These are phyloP conservation scores for Aspergillus caelatus DNA, from an alignment of 2,329 filamentous ascomycete species.

Conservation along the genomic window DNA sequence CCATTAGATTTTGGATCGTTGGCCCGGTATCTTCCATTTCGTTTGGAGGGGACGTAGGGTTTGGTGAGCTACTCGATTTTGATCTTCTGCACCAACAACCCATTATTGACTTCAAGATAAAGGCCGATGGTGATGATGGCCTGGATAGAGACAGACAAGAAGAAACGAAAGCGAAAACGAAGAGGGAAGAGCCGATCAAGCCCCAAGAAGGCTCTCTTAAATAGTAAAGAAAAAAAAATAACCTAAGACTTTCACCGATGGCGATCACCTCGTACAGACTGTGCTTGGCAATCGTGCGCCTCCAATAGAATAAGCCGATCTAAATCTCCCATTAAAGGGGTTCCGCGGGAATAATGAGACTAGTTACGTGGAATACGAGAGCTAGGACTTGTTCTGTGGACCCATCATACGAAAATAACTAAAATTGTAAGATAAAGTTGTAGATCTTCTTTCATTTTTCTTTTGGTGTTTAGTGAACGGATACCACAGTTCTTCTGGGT, in stretches of 20 bases:
- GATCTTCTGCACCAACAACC: background rate
- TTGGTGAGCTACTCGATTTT: background rate
- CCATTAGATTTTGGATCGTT: background rate
- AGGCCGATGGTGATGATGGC: background rate
- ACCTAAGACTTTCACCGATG: background rate
- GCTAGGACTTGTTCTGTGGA: background rate
- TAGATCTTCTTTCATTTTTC: background rate
- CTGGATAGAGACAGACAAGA: background rate
- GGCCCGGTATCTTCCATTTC: background rate
- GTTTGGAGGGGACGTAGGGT: background rate
- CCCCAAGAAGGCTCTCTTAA: background rate
- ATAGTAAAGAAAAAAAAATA: too few species aligned
- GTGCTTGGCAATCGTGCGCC: background rate
- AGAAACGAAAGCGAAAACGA: fast-evolving
- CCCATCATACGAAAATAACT: background rate
- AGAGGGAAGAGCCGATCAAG: background rate
- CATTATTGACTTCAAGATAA: background rate
- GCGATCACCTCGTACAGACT: background rate
- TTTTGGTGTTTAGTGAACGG: fast-evolving
- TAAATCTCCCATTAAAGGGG: background rate
- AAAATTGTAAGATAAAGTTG: background rate
- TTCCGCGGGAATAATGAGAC: background rate
- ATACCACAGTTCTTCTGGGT: too few species aligned
- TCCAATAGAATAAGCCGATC: background rate
- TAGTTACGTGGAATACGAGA: background rate